Evolutionary conservation across 176 grass and related monocot species (phyloP).

Genomic region (Rhynchospora breviuscula): DNA sequence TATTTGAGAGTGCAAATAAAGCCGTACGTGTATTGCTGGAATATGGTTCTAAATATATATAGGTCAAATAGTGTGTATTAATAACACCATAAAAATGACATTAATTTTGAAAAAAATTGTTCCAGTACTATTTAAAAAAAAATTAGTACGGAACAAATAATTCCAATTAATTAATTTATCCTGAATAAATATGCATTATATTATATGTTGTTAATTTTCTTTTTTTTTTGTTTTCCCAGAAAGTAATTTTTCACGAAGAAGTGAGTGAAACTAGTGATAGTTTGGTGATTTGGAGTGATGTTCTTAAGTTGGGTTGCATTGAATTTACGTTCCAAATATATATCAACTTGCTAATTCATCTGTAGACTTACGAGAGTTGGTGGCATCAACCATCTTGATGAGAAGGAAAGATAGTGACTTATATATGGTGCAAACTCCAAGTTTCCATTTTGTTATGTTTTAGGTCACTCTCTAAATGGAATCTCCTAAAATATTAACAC

Average conservation of each 20-base stretch:
- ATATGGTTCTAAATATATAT: neutral
- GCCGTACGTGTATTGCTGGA: neutral
- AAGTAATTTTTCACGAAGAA: neutral
- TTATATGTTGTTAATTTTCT: neutral
- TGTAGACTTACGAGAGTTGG: conserved; percentile 22
- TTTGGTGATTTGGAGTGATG: neutral
- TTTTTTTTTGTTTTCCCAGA: neutral
- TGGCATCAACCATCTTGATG: conserved; percentile 24
- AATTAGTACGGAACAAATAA: neutral
- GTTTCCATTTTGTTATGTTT: conserved; percentile 17
- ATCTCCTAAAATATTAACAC: conserved; percentile 25
- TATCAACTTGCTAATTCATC: conserved; percentile 10
- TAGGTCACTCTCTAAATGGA: neutral
- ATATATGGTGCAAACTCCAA: conserved; percentile 12
- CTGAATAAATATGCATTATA: too few relatives aligned
- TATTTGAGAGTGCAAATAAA: neutral
- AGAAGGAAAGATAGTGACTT: conserved; percentile 9
- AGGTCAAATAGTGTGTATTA: too few relatives aligned
- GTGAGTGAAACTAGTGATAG: neutral
- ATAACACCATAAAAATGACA: too few relatives aligned
- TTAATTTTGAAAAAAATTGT: neutral
- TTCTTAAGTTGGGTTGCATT: neutral
- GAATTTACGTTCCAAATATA: neutral
- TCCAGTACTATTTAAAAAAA: neutral
- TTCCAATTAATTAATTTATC: neutral